Base-by-base conservation (phyloP, 2,329 filamentous ascomycete genomes). In the Fusarium buxicola region DNA sequence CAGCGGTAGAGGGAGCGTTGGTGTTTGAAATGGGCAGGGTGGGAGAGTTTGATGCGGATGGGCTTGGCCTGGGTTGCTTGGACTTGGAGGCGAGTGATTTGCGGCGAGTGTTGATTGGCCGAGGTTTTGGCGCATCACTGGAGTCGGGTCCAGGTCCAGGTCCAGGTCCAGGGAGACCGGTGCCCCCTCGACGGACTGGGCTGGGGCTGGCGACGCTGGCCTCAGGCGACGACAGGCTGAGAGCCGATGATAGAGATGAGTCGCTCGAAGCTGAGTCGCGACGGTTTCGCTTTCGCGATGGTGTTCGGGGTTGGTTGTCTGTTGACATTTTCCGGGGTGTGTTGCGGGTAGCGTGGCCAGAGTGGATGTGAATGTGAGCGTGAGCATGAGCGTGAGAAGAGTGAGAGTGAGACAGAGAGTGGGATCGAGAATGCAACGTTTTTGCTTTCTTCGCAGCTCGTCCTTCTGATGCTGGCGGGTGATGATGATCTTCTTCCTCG, bases 211-310 rank as follows among this genome's bases (percentile, higher is more conserved):
- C 60, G 30, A 69, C 63, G 63, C 74, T 75, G 49, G 63, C 72
- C 50, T 77, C 75, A 25, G 77, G 77, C 46, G 78, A 79, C 40
- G 77, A 76, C 47, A 79, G 68, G 65, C 73, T 78, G 72, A 74
- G 71, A 38, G 70, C 72, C 15, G 77, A 76, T 15, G 77, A 79
- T 24, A 80, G 73, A n/a, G 78, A 80, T 16, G 78, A 80, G 65
- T 78, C 76, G 71, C 78, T 80, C 8, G 75, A 76, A 27, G 68
- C 75, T 30, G 78, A 80, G 53, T 74, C 73, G 31, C 75, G 71
- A 36, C 78, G 71, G 25, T 62, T 62, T 52, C 74, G 71, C 71
- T 69, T 76, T 21, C 74, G 72, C 51, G 75, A 74, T 28, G 77
- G 76, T 25, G 77, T 80, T 57, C 74, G 69, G 16, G 73, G 63